A percentile compares a stretch with the other conserved stretches of the same genome.
phyloP scores from a whole-genome alignment of 352 stramenopile species.

The Globisporangium recalcitrans region DNA sequence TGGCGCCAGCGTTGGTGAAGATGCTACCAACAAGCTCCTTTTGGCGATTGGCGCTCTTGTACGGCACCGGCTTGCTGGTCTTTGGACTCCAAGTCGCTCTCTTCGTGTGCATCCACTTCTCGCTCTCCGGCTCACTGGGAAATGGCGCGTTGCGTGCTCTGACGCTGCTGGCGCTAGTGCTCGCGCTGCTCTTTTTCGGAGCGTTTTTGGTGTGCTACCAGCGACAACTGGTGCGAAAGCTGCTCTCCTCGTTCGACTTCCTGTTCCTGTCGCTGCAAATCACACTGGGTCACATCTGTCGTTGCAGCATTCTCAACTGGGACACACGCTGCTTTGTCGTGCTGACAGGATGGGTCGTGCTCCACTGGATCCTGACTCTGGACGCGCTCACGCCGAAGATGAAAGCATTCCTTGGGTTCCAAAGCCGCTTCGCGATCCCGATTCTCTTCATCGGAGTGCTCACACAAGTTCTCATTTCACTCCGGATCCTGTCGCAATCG shows the following conservation, averaged over 20 bases:
- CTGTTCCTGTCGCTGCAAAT: conserved; percentile 25
- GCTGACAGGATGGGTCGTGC: conserved; percentile 15
- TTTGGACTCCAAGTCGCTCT: background rate
- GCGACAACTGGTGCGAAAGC: background rate
- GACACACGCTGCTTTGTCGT: conserved; percentile 1
- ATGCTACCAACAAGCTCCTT: background rate
- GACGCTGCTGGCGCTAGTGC: background rate
- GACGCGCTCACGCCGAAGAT: conserved; percentile 21
- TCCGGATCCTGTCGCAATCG: background rate
- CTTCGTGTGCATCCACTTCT: background rate
- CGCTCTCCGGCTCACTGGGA: background rate
- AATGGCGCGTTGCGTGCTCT: background rate
- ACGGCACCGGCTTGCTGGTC: background rate
- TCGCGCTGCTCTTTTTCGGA: background rate
- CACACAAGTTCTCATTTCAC: background rate
- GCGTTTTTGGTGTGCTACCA: background rate
- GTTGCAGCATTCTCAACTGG: conserved; percentile 21
- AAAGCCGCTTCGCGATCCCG: background rate
- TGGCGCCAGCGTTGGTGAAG: background rate
- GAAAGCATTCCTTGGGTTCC: conserved; percentile 9
- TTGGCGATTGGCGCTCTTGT: background rate
- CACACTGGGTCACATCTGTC: conserved; percentile 7
- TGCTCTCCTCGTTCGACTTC: conserved; percentile 25
- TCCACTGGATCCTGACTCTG: conserved; percentile 20
- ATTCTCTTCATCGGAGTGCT: background rate